These are phyloP conservation scores for Wickerhamiella sorbophila DNA, from an alignment of 805 yeast genomes.

Conservation along the genomic window DNA sequence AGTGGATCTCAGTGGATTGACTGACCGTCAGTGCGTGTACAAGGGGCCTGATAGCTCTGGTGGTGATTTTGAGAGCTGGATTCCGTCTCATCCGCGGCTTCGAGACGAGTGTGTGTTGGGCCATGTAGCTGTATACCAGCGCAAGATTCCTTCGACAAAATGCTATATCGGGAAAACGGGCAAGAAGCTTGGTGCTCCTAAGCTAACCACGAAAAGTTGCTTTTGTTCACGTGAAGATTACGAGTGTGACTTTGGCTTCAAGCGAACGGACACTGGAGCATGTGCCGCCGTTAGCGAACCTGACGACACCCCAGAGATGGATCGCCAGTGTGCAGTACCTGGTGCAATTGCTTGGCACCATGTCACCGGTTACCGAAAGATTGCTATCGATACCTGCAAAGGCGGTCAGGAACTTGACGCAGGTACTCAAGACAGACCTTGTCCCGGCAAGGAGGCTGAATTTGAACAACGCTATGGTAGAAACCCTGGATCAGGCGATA, in stretches of 20 bases:
- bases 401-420: conserved; percentile 64
- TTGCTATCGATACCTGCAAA: conserved; percentile 72
- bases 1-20: conserved; percentile 42
- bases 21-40: conserved; percentile 38
- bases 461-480: conserved; percentile 30
- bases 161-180: conserved; percentile 40
- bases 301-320: conserved; percentile 34
- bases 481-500: background rate
- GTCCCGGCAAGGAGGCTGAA: conserved; percentile 75
- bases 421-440: conserved; percentile 42
- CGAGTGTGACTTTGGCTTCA: conserved; percentile 87
- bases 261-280: conserved; percentile 51
- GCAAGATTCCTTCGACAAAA: conserved; percentile 43
- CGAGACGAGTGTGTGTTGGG: conserved; percentile 47
- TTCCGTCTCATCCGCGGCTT: conserved; percentile 42
- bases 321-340: conserved; percentile 22
- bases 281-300: conserved; percentile 80
- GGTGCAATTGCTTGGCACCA: conserved; percentile 44
- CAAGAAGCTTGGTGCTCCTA: conserved; percentile 46
- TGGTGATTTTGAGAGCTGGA: conserved; percentile 52
- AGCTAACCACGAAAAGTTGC: conserved; percentile 49
- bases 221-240: conserved; percentile 73
- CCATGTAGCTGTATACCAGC: conserved; percentile 45
- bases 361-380: conserved; percentile 84
- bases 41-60: conserved; percentile 23